Conservation (phyloP, 106 monocot species). For the Dendrobium officinale region DNA sequence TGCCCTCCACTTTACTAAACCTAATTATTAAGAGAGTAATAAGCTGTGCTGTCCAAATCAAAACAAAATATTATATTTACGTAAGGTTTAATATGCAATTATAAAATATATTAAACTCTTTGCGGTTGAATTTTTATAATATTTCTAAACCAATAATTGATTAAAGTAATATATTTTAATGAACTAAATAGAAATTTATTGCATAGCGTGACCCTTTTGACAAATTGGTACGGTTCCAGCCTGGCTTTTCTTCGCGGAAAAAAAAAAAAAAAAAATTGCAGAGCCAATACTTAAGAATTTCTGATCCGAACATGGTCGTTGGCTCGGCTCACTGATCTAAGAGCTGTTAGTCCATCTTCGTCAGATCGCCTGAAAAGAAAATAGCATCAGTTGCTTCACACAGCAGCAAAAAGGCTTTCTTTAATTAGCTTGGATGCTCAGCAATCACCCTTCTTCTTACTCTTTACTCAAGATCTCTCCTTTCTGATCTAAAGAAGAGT, state of each 20-base stretch:
- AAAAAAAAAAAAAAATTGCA: too few species aligned
- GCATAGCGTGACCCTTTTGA: neutral
- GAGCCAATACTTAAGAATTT: too few species aligned
- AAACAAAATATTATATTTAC: neutral
- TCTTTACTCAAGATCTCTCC: neutral
- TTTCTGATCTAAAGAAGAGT: neutral
- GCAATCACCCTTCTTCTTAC: neutral
- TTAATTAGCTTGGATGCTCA: neutral
- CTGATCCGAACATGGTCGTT: neutral
- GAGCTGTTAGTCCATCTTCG: neutral
- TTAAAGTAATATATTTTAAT: neutral
- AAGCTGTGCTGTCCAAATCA: too few species aligned
- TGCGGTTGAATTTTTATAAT: neutral
- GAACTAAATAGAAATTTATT: neutral
- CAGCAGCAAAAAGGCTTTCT: neutral
- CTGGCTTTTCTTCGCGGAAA: neutral
- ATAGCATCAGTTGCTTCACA: neutral
- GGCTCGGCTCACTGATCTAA: neutral
- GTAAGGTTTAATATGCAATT: neutral
- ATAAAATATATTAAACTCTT: neutral
- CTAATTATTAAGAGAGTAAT: neutral
- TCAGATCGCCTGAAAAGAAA: neutral
- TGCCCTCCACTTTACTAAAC: neutral
- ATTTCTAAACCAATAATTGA: neutral
- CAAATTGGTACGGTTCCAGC: neutral